phyloP scores from a whole-genome alignment of 1,284 basidiomycete genomes.

The Jaminaea rosea region DNA sequence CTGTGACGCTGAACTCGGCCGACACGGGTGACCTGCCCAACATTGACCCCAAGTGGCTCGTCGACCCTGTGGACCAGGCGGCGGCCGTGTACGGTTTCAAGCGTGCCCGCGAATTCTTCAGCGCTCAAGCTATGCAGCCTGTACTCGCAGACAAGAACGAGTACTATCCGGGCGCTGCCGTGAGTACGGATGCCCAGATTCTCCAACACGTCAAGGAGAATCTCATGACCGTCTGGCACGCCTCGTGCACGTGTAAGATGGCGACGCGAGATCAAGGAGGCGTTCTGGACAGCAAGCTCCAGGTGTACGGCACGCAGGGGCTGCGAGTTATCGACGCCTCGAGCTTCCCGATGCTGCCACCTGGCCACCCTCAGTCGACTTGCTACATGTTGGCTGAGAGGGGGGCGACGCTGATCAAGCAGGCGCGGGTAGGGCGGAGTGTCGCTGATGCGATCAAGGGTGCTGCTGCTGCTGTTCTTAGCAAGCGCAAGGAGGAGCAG shows the following conservation, averaged over 20 bases:
- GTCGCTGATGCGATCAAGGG: too few relatives aligned
- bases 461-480: too few relatives aligned
- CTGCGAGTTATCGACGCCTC: constrained; percentile 54
- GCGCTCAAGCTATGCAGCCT: constrained; percentile 43
- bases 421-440: too few relatives aligned
- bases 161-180: constrained; percentile 28
- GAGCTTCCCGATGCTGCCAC: constrained; percentile 48
- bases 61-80: constrained; percentile 40
- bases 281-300: constrained; percentile 52
- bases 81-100: constrained; percentile 28
- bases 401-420: too few relatives aligned
- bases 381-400: constrained; percentile 34
- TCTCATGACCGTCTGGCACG: constrained; percentile 50
- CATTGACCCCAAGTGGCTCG: constrained; percentile 48
- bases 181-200: constrained; percentile 49
- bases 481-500: too few relatives aligned
- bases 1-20: constrained; percentile 46
- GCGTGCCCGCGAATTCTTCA: constrained; percentile 31
- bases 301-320: constrained; percentile 51
- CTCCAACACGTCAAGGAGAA: constrained; percentile 47
- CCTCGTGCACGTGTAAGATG: constrained; percentile 44
- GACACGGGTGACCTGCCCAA: constrained; percentile 49
- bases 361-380: constrained; percentile 27
- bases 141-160: constrained; percentile 51
- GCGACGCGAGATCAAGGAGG: constrained; percentile 44